Conservation (phyloP, 2,329 filamentous ascomycete species). For the Colletotrichum gigasporum region DNA sequence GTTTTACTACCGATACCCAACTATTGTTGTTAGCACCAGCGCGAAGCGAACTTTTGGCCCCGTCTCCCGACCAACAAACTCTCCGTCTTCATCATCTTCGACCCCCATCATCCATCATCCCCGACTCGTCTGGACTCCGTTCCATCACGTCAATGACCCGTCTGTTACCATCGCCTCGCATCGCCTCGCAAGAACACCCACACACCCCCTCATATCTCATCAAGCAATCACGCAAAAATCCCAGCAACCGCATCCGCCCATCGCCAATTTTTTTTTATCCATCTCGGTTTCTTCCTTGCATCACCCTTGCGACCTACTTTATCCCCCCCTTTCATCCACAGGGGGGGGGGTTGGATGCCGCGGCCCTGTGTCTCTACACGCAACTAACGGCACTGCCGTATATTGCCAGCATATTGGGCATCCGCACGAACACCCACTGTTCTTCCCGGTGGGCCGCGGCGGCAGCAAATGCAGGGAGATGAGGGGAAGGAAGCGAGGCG, state of each 20-base stretch:
- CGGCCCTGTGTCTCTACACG: no score
- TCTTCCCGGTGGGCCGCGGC: no score
- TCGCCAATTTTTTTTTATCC: background rate
- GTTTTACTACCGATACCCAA: constrained; percentile 2
- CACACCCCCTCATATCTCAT: constrained; percentile 17
- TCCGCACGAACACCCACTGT: no score
- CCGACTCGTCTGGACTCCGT: constrained; percentile 4
- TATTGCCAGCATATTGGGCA: no score
- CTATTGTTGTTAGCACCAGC: background rate
- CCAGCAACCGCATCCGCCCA: background rate
- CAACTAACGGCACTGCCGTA: no score
- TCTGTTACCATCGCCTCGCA: no score
- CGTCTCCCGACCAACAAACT: no score
- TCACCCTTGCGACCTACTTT: no score
- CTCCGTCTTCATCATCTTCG: constrained; percentile 1
- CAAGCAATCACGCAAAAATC: constrained; percentile 9
- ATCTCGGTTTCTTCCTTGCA: background rate
- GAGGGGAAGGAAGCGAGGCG: no score
- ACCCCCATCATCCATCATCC: background rate
- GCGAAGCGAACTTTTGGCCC: no score
- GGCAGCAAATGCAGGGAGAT: no score
- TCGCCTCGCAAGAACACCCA: constrained; percentile 1
- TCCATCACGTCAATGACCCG: constrained; percentile 12
- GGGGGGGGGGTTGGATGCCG: no score
- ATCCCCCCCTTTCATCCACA: background rate